phyloP scores from a whole-genome alignment of 2,329 filamentous ascomycete species.

The Thyridium curvatum region DNA sequence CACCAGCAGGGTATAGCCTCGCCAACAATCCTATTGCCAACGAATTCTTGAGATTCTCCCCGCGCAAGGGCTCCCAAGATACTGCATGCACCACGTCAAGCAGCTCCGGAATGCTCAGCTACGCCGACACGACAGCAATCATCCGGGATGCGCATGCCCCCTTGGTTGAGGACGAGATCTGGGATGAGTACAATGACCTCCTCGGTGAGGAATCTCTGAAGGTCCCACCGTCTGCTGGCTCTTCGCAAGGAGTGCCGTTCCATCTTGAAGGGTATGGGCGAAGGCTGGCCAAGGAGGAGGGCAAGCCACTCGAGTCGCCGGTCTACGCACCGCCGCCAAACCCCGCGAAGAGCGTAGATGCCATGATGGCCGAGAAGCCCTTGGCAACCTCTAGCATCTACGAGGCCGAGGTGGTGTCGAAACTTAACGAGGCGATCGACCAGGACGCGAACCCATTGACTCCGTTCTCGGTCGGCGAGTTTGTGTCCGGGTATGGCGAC shows the following conservation, averaged over 20 bases:
- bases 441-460: conserved; percentile 31
- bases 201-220: conserved; percentile 56
- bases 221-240: conserved; percentile 44
- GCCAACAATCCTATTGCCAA: conserved; percentile 17
- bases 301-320: conserved; percentile 39
- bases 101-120: conserved; percentile 57
- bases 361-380: conserved; percentile 22
- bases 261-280: conserved; percentile 43
- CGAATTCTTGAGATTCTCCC: conserved; percentile 71
- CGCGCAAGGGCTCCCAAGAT: conserved; percentile 64
- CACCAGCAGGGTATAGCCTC: too few species aligned
- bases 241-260: conserved; percentile 50
- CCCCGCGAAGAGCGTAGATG: conserved; percentile 19
- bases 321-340: conserved; percentile 11
- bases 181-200: conserved; percentile 90
- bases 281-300: conserved; percentile 26
- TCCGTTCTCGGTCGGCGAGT: conserved; percentile 35
- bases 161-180: conserved; percentile 77
- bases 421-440: conserved; percentile 42
- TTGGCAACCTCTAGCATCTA: conserved; percentile 42
- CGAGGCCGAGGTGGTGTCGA: conserved; percentile 48
- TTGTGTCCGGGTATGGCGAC: conserved; percentile 31
- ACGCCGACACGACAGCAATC: conserved; percentile 58
- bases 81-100: conserved; percentile 54
- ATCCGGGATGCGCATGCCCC: conserved; percentile 56